phyloP scores from a whole-genome alignment of 2,329 filamentous ascomycete species.

The Xylariaceae sp. region DNA sequence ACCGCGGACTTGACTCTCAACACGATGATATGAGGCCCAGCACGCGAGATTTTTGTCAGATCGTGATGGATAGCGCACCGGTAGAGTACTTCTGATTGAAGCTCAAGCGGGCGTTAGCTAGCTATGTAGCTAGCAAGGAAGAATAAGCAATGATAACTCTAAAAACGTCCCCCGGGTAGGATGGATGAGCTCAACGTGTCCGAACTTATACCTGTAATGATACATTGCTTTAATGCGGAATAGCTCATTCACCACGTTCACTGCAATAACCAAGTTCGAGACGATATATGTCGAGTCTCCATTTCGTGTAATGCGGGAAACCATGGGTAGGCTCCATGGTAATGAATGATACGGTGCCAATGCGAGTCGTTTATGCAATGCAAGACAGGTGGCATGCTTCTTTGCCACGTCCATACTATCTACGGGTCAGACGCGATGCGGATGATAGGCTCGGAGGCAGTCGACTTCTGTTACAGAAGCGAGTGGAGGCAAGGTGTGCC shows the following conservation, averaged over 20 bases:
- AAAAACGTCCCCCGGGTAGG: no score
- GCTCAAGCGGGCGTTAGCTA: no score
- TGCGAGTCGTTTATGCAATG: constrained; percentile 46
- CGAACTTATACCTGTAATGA: no score
- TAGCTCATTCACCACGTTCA: no score
- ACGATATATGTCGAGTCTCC: no score
- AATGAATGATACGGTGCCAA: constrained; percentile 2
- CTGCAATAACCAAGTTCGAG: no score
- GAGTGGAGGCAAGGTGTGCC: constrained; percentile 8
- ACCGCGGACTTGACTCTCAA: constrained; percentile 10
- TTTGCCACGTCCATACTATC: constrained; percentile 40
- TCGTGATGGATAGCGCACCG: neutral
- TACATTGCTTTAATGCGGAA: no score
- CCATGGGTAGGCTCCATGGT: constrained; percentile 8
- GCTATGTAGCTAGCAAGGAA: no score
- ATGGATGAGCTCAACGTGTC: no score
- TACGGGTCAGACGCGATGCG: constrained; percentile 17
- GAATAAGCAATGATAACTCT: no score
- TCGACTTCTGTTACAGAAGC: constrained; percentile 15
- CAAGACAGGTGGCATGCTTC: constrained; percentile 45
- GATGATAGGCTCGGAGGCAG: constrained; percentile 26
- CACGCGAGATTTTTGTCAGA: neutral
- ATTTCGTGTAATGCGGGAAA: no score
- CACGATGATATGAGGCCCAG: constrained; percentile 13
- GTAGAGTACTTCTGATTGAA: no score